These are phyloP conservation scores for Candida qinlingensis DNA, from an alignment of 805 yeast species.

Conservation along the genomic window DNA sequence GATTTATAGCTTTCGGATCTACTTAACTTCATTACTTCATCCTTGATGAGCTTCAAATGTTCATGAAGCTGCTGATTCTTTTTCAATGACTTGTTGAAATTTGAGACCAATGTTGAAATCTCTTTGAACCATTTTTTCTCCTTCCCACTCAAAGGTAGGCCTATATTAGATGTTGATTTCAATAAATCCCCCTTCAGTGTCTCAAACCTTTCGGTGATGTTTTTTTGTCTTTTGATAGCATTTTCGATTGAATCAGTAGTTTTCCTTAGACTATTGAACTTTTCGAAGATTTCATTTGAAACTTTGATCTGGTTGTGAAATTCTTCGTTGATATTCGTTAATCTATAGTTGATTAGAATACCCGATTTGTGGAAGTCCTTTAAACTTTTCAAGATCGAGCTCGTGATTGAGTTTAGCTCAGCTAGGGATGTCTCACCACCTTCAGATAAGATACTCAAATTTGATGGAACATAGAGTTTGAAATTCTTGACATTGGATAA, in stretches of 20 bases:
- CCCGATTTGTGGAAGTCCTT: slow-evolving; percentile 29
- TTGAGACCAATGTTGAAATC: slow-evolving; percentile 28
- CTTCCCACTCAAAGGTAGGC: slow-evolving; percentile 31
- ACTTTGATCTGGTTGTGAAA: slow-evolving; percentile 34
- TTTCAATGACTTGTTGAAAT: slow-evolving; percentile 29
- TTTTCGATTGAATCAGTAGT: slow-evolving; percentile 16
- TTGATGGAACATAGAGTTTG: slow-evolving; percentile 4
- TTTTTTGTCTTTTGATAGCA: slow-evolving; percentile 28
- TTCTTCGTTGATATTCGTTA: slow-evolving; percentile 36
- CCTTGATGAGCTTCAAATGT: slow-evolving; percentile 25
- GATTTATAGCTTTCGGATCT: slow-evolving; percentile 2
- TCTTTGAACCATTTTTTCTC: slow-evolving; percentile 45
- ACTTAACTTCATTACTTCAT: slow-evolving; percentile 18
- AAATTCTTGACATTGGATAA: slow-evolving; percentile 1
- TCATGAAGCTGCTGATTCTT: slow-evolving; percentile 24
- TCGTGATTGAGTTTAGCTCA: slow-evolving; percentile 17
- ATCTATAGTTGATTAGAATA: slow-evolving; percentile 30
- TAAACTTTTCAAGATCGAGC: slow-evolving; percentile 13
- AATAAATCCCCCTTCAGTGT: slow-evolving; percentile 25
- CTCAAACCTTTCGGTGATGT: slow-evolving; percentile 28
- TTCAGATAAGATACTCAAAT: background rate
- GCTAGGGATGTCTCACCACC: slow-evolving; percentile 16
- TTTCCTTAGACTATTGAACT: slow-evolving; percentile 12
- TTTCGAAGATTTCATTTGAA: slow-evolving; percentile 20
- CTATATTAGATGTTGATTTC: slow-evolving; percentile 9